These are phyloP conservation scores for Aphanomyces stellatus DNA, from an alignment of 352 stramenopile species.

Conservation along the genomic window DNA sequence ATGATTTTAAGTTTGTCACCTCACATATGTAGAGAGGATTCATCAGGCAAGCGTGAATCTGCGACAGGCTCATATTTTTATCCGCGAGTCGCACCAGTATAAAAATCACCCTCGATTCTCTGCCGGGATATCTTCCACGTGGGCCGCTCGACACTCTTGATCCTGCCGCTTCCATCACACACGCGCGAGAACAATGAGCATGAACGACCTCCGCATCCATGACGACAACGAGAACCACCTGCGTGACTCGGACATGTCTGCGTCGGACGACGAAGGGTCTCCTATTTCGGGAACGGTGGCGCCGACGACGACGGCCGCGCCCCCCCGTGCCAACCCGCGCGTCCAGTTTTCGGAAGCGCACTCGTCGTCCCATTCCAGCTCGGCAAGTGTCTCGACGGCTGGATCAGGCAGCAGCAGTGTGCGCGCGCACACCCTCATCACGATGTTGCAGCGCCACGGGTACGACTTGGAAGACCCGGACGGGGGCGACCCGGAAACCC, in stretches of 20 bases:
- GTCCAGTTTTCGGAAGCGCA: background rate
- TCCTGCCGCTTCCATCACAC: no score
- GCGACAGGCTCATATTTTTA: no score
- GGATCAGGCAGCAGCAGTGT: no score
- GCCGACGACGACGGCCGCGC: background rate
- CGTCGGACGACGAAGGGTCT: background rate
- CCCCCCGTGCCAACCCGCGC: background rate
- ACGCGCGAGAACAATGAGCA: no score
- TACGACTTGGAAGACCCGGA: conserved; percentile 53
- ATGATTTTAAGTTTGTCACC: no score
- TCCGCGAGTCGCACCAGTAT: no score
- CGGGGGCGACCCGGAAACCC: conserved; percentile 22
- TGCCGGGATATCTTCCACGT: no score
- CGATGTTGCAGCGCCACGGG: conserved; percentile 76
- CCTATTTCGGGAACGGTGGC: background rate
- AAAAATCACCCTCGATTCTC: no score
- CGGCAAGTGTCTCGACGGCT: background rate
- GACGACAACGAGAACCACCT: background rate
- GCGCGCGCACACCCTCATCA: conserved; percentile 53
- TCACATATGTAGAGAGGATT: no score
- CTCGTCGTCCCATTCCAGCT: background rate
- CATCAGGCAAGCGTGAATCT: no score
- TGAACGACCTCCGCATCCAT: background rate
- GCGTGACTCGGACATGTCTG: background rate
- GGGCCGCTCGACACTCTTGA: no score